Evolutionary conservation across 305 asterid species (phyloP).

Genomic region (Nicotiana rustica): DNA sequence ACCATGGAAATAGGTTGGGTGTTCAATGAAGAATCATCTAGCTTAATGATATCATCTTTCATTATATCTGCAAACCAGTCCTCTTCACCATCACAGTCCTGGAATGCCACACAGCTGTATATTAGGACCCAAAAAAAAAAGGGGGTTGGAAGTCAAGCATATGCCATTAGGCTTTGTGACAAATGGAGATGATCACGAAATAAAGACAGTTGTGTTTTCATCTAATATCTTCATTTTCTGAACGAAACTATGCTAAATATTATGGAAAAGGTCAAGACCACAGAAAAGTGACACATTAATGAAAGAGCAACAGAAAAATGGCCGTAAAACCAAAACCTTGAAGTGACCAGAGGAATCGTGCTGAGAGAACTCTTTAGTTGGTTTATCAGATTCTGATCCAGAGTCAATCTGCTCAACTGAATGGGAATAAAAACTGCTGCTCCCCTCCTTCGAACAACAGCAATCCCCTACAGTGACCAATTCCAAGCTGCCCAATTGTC

Average conservation of each 20-base stretch:
- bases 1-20: conserved; percentile 34
- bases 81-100: conserved; percentile 61
- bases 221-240: not conserved
- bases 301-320: not conserved
- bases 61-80: conserved; percentile 86
- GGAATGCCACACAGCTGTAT: conserved; percentile 35
- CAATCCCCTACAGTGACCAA: conserved; percentile 48
- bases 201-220: not conserved
- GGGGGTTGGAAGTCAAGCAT: not conserved
- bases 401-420: conserved; percentile 61
- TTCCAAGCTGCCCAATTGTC: conserved; percentile 46
- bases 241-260: not conserved
- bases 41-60: conserved; percentile 79
- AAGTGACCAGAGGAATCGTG: conserved; percentile 44
- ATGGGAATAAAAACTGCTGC: conserved; percentile 61
- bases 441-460: conserved; percentile 60
- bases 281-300: not conserved
- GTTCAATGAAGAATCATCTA: conserved; percentile 58
- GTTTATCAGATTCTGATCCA: conserved; percentile 54
- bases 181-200: too few relatives aligned
- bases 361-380: conserved; percentile 43
- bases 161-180: not conserved
- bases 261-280: not conserved
- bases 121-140: conserved; percentile 12
- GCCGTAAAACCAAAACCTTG: conserved; percentile 44